Conservation (phyloP, 139 green algal genomes). For the Helicosporidium sp. region DNA sequence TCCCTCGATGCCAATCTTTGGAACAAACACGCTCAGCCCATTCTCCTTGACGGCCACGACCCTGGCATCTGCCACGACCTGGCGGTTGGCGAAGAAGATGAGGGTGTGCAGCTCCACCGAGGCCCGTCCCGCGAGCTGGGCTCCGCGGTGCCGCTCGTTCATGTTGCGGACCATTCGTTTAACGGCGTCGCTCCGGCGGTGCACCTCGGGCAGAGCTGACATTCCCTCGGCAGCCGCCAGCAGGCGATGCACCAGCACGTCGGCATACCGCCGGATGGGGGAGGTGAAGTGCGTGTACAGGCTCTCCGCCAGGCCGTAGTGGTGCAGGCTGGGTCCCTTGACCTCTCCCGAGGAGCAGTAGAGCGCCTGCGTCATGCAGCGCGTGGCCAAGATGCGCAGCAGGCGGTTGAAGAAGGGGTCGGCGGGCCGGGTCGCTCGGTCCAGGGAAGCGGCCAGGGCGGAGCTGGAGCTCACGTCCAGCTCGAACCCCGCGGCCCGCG, state of each 20-base stretch:
- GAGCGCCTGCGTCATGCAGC: constrained; percentile 81
- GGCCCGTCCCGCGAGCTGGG: constrained; percentile 75
- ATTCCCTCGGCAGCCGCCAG: constrained; percentile 55
- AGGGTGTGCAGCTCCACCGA: constrained; percentile 89
- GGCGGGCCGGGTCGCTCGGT: constrained; percentile 38
- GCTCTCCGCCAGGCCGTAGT: constrained; percentile 77
- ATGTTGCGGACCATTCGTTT: constrained; percentile 51
- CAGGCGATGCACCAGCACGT: constrained; percentile 86
- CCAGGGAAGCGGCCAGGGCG: constrained; percentile 49
- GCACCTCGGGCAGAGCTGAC: constrained; percentile 39
- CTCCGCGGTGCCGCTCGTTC: constrained; percentile 79
- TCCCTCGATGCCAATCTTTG: constrained; percentile 93
- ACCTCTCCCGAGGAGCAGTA: constrained; percentile 57
- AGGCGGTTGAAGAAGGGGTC: constrained; percentile 97
- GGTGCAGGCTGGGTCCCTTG: constrained; percentile 42
- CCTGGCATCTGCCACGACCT: constrained; percentile 46
- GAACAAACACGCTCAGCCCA: constrained; percentile 84
- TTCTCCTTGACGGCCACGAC: constrained; percentile 44
- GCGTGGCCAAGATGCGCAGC: constrained; percentile 86
- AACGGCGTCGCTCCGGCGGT: constrained; percentile 22
- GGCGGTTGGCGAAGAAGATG: constrained; percentile 69
- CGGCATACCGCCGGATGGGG: constrained; percentile 76
- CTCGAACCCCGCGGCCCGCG: constrained; percentile 33
- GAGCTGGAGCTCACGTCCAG: constrained; percentile 37
- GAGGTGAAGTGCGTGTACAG: constrained; percentile 97